phyloP scores from a whole-genome alignment of 257 asterid genomes.

The Gardenia jasminoides region DNA sequence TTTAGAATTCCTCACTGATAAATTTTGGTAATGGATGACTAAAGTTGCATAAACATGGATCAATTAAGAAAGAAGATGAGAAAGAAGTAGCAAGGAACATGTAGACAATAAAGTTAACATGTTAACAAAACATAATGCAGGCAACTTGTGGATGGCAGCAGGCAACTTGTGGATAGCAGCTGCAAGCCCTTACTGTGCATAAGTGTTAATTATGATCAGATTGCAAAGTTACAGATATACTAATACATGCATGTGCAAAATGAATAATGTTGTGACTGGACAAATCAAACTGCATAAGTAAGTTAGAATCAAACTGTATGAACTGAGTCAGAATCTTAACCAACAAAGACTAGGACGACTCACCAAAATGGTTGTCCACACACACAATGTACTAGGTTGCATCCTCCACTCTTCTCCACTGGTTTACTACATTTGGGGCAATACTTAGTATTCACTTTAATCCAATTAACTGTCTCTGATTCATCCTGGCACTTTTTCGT shows the following conservation, averaged over 20 bases:
- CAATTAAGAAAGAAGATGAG: background rate
- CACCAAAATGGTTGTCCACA: conserved; percentile 68
- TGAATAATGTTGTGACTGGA: background rate
- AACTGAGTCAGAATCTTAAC: background rate
- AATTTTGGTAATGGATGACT: background rate
- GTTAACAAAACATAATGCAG: background rate
- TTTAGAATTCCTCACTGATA: background rate
- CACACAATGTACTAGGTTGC: conserved; percentile 47
- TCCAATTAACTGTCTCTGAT: conserved; percentile 39
- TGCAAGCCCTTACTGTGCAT: background rate
- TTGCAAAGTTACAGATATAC: background rate
- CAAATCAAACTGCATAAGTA: background rate
- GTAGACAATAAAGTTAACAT: background rate
- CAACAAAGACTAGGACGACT: conserved; percentile 6
- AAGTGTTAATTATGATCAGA: background rate
- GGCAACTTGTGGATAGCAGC: background rate
- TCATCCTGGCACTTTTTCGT: conserved; percentile 36
- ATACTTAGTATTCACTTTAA: conserved; percentile 31
- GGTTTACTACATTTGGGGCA: conserved; percentile 62
- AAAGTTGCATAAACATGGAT: background rate
- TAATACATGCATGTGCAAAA: background rate
- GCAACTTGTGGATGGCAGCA: no score
- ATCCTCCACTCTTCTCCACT: conserved; percentile 57
- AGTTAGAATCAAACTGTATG: background rate
- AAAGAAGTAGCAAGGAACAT: background rate